Evolutionary conservation across 345 rosid genomes (phyloP), one percentile per base, ranked within the genome.

Genomic region (Lagerstroemia speciosa): DNA sequence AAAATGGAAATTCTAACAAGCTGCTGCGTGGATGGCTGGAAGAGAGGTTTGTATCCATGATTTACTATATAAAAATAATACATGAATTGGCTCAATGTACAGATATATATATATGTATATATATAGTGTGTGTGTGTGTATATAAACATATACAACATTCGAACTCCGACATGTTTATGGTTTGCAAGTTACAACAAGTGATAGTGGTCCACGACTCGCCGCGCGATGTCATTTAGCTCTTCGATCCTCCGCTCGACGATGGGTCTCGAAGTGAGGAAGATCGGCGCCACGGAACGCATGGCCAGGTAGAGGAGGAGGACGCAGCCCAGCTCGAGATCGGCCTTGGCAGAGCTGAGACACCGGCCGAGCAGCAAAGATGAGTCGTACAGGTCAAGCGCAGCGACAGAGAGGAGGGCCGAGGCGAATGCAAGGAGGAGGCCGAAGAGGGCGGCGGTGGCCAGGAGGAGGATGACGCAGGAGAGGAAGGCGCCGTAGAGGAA

Each of bases 401-500:
- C 36, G 38, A 81, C 57, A n/a, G 67, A 75, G 71, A 78, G 69
- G 71, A 77, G 64, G 0, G 71, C 10, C 1, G 74, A 4, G 26
- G 52, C 69, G 72, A 78, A 73, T 2, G 79, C 76, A 9, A 79
- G 69, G 3, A 69, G 5, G 41, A 79, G 72, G 68, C 30, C 61
- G 57, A 46, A 36, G 4, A 75, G 38, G 62, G 78, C 46, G 61
- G 73, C 8, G 5, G 64, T 43, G 69, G 69, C 58, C 5, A 73
- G 32, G 20, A 34, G 31, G 1, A 79, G 64, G 20, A 84, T 63
- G 43, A 62, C 40, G 41, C 69, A 75, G 8, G 76, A 70, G 6
- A 83, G 53, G 77, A 79, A 24, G 33, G 78, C 69, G 60, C 76
- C 84, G 48, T 77, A 69, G 67, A 83, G 78, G 36, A 74, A 27